These are phyloP conservation scores for Rhodotorula glutinis DNA, from an alignment of 1,284 basidiomycete species.

Conservation along the genomic window DNA sequence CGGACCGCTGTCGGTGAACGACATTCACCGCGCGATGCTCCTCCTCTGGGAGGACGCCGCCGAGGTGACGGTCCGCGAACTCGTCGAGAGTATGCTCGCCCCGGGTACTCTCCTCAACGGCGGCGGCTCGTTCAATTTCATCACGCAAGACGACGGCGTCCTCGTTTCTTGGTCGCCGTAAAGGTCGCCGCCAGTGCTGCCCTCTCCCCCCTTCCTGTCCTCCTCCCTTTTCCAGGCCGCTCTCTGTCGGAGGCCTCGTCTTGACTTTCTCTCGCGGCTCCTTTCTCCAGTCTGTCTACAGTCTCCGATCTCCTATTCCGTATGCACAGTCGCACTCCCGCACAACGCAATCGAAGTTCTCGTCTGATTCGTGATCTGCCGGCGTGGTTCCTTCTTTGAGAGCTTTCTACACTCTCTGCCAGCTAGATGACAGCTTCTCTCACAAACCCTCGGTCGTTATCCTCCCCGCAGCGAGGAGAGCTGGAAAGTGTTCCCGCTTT, in stretches of 20 bases:
- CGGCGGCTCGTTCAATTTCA: slow-evolving; percentile 39
- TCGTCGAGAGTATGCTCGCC: slow-evolving; percentile 41
- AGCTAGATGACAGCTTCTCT: no score
- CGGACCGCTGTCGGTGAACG: slow-evolving; percentile 34
- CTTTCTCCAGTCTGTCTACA: not conserved
- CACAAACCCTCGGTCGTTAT: no score
- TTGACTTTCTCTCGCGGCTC: not conserved
- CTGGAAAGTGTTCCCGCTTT: no score
- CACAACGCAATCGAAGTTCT: not conserved
- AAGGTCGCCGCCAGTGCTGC: no score
- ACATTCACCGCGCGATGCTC: slow-evolving; percentile 38
- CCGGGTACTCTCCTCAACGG: slow-evolving; percentile 39
- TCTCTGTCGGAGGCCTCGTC: no score
- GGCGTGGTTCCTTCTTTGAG: not conserved
- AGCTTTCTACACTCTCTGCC: no score
- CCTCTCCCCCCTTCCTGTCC: not conserved
- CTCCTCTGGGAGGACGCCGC: slow-evolving; percentile 29
- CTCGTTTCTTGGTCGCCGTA: slow-evolving; percentile 21
- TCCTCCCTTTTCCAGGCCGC: no score
- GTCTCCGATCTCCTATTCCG: not conserved
- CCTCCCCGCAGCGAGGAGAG: no score
- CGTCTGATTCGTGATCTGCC: not conserved
- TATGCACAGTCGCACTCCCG: slow-evolving; percentile 1
- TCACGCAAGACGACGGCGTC: slow-evolving; percentile 22
- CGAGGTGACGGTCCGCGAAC: slow-evolving; percentile 30